These are phyloP conservation scores for Candida sojae DNA, from an alignment of 1,139 yeast genomes.

Conservation along the genomic window DNA sequence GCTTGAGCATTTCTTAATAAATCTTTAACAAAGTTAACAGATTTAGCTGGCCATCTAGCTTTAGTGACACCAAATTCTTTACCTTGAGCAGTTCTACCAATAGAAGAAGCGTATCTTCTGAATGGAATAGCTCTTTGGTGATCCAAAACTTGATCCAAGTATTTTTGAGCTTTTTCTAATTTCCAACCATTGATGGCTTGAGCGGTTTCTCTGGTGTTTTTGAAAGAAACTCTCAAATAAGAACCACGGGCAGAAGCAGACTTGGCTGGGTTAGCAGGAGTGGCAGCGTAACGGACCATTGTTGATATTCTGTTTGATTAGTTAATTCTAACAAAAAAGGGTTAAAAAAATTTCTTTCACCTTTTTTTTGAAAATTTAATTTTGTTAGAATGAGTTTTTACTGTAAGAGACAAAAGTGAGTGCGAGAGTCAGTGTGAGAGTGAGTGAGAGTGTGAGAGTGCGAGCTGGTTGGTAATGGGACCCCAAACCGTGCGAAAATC, in stretches of 20 bases:
- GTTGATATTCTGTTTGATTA: constrained; percentile 10
- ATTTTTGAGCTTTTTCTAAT: constrained; percentile 91
- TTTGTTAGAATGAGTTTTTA: constrained; percentile 1
- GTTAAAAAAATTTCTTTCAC: constrained; percentile 4
- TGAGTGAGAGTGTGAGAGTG: neutral
- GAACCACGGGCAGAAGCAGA: constrained; percentile 99
- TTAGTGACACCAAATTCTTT: constrained; percentile 99
- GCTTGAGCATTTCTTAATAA: constrained; percentile 97
- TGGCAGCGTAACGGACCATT: constrained; percentile 91
- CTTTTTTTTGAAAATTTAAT: neutral
- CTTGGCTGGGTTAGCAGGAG: constrained; percentile 99
- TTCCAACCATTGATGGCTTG: constrained; percentile 99
- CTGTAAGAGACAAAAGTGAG: neutral
- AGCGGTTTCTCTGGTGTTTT: constrained; percentile 99
- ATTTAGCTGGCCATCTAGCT: constrained; percentile 99
- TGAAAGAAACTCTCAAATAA: constrained; percentile 98
- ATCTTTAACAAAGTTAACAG: constrained; percentile 93
- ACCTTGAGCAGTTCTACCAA: constrained; percentile 99
- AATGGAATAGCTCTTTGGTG: constrained; percentile 99
- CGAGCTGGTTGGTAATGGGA: neutral
- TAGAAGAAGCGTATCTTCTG: constrained; percentile 96
- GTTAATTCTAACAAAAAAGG: constrained; percentile 2
- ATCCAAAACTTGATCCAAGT: constrained; percentile 95
- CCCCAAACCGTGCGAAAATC: neutral
- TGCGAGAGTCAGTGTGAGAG: neutral